phyloP scores from a whole-genome alignment of 2,329 filamentous ascomycete species.

The Pyrenophora graminea region DNA sequence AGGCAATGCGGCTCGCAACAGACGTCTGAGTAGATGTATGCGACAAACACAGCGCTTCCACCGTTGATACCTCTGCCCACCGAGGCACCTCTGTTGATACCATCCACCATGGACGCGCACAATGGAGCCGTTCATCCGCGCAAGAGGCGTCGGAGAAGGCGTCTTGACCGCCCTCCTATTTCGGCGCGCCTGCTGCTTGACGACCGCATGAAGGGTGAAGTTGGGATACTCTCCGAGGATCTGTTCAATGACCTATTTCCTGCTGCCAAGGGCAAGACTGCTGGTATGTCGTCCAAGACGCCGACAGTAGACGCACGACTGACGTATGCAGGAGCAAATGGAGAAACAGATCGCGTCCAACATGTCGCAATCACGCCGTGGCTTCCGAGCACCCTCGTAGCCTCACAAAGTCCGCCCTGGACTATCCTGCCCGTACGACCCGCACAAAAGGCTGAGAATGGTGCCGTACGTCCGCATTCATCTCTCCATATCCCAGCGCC shows the following conservation, averaged over 20 bases:
- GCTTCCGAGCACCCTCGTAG: conserved; percentile 59
- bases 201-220: conserved; percentile 80
- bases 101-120: conserved; percentile 35
- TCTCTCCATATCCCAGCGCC: conserved; percentile 78
- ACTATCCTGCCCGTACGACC: conserved; percentile 77
- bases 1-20: conserved; percentile 23
- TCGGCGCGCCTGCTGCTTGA: conserved; percentile 82
- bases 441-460: conserved; percentile 29
- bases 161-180: conserved; percentile 71
- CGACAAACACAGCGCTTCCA: conserved; percentile 20
- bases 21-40: conserved; percentile 12
- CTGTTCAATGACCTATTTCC: conserved; percentile 82
- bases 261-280: conserved; percentile 21
- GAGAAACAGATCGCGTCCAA: conserved; percentile 38
- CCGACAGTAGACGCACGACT: background rate
- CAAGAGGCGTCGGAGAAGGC: conserved; percentile 59
- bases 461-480: conserved; percentile 63
- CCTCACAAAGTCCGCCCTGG: conserved; percentile 71
- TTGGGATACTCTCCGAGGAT: conserved; percentile 85
- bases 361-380: conserved; percentile 77
- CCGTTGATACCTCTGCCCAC: conserved; percentile 12
- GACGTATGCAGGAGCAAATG: conserved; percentile 10
- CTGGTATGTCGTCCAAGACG: conserved; percentile 21
- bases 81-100: conserved; percentile 12
- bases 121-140: conserved; percentile 45